phyloP scores from a whole-genome alignment of 2,329 filamentous ascomycete species.

The Fusarium pseudocircinatum region DNA sequence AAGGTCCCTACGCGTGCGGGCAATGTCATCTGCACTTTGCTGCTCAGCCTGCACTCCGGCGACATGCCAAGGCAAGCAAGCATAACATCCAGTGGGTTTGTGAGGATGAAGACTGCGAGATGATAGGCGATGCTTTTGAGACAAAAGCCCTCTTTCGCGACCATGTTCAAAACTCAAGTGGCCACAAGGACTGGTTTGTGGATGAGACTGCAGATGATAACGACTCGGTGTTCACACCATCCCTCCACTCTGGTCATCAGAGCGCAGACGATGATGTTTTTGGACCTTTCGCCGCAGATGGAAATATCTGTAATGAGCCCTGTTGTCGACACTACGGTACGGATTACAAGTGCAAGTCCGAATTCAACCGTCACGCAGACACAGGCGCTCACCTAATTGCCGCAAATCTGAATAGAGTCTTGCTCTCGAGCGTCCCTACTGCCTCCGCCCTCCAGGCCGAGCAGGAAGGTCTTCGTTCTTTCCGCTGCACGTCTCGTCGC shows the following conservation, averaged over 20 bases:
- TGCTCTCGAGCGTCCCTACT: background rate
- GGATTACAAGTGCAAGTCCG: constrained; percentile 30
- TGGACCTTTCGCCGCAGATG: background rate
- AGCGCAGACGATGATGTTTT: background rate
- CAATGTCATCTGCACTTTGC: constrained; percentile 38
- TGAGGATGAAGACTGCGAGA: constrained; percentile 1
- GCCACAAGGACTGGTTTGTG: background rate
- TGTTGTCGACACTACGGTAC: constrained; percentile 28
- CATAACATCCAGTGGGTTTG: constrained; percentile 27
- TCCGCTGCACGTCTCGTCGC: constrained; percentile 20
- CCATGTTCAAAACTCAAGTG: background rate
- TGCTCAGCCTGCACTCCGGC: constrained; percentile 28
- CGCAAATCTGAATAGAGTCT: background rate
- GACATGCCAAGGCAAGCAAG: constrained; percentile 24
- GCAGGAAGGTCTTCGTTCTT: constrained; percentile 27
- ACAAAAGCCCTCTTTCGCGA: constrained; percentile 8
- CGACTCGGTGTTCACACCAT: background rate
- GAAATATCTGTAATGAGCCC: constrained; percentile 20
- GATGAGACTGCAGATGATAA: background rate
- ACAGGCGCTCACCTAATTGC: constrained; percentile 25
- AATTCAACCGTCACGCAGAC: constrained; percentile 26
- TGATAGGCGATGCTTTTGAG: background rate
- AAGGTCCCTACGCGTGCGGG: constrained; percentile 31
- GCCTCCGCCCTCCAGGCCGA: constrained; percentile 10
- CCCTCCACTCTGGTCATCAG: background rate